These are phyloP conservation scores for Aspergillus sp. DNA, from an alignment of 2,329 filamentous ascomycete genomes.

Conservation along the genomic window DNA sequence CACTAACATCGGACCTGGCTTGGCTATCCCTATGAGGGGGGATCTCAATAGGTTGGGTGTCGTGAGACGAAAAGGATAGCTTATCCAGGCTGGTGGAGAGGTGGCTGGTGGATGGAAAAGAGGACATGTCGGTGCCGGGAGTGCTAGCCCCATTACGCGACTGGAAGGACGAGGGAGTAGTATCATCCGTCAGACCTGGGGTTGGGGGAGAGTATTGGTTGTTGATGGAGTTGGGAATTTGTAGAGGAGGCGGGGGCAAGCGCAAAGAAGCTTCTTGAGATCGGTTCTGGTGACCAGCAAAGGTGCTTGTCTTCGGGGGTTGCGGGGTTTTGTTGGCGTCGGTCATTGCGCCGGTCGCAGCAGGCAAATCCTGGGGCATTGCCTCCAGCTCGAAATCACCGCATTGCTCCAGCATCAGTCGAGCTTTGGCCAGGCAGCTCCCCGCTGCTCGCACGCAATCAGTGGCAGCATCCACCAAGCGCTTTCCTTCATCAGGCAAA, in stretches of 20 bases:
- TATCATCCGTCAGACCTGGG: slow-evolving; percentile 39
- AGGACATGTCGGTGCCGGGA: slow-evolving; percentile 33
- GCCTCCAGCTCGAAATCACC: slow-evolving; percentile 83
- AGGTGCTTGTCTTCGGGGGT: slow-evolving; percentile 19
- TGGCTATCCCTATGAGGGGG: slow-evolving; percentile 32
- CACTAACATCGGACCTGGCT: slow-evolving; percentile 33
- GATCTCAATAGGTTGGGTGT: slow-evolving; percentile 1
- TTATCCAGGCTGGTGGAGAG: slow-evolving; percentile 31
- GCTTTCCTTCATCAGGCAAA: slow-evolving; percentile 74
- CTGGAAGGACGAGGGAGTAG: slow-evolving; percentile 44
- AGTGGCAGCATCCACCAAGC: slow-evolving; percentile 76
- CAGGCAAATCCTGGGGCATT: slow-evolving; percentile 48
- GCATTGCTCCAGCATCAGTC: slow-evolving; percentile 80
- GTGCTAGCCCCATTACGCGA: slow-evolving; percentile 44
- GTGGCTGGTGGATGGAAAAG: slow-evolving; percentile 30
- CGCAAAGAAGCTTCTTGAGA: slow-evolving; percentile 39
- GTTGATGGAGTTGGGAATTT: slow-evolving; percentile 41
- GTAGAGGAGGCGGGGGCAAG: slow-evolving; percentile 49
- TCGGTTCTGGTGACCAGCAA: slow-evolving; percentile 19
- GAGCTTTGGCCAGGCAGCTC: slow-evolving; percentile 86
- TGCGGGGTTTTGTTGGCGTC: slow-evolving; percentile 26
- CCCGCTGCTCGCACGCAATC: slow-evolving; percentile 87
- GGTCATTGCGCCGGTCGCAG: slow-evolving; percentile 9
- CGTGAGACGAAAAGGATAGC: slow-evolving; percentile 29
- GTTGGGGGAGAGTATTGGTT: slow-evolving; percentile 36